Evolutionary conservation across 768 basidiomycete species (phyloP).

Genomic region (Suillus occidentalis): DNA sequence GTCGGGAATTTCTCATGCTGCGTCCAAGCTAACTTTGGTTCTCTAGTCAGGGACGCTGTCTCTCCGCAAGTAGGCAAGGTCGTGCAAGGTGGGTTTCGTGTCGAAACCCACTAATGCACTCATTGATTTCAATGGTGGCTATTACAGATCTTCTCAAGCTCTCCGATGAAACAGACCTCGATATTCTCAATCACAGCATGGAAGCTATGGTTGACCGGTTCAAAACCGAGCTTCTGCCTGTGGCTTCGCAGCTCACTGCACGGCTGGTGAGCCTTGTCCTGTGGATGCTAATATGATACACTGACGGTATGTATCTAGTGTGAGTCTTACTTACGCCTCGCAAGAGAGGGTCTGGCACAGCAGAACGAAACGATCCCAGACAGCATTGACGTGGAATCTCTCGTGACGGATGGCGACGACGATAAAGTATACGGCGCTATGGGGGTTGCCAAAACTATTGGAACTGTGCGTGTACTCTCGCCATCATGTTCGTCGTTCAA

Average conservation of each 20-base stretch:
- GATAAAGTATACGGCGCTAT: constrained; percentile 36
- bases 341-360: constrained; percentile 60
- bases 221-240: not conserved
- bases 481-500: not conserved
- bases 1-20: constrained; percentile 16
- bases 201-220: not conserved
- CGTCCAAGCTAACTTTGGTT: not conserved
- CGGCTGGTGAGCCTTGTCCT: not conserved
- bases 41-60: constrained; percentile 58
- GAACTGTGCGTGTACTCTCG: constrained; percentile 51
- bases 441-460: constrained; percentile 37
- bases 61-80: constrained; percentile 47
- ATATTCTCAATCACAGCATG: not conserved
- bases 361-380: constrained; percentile 49
- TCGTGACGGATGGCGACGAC: constrained; percentile 61
- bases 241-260: not conserved
- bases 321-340: constrained; percentile 75
- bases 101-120: not conserved
- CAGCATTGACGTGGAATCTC: constrained; percentile 54
- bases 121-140: not conserved
- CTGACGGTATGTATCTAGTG: not conserved
- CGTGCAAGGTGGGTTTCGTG: constrained; percentile 51
- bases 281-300: not conserved
- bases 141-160: not conserved
- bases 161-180: not conserved